Conservation (phyloP, 768 basidiomycete genomes). For the Chalciporus piperatus region DNA sequence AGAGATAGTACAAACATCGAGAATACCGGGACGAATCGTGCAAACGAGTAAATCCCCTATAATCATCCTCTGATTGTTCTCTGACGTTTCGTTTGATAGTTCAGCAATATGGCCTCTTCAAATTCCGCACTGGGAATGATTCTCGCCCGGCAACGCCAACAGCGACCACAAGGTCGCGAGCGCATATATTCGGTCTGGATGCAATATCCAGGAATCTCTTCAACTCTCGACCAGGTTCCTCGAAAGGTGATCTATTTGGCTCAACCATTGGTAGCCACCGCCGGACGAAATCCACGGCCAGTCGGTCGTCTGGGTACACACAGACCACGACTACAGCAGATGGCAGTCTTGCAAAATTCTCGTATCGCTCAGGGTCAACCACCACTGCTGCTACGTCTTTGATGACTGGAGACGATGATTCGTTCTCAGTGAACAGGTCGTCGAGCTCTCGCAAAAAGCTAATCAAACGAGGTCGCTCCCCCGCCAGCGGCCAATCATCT, state of each 20-base stretch:
- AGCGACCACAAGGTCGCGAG: constrained; percentile 63
- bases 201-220: constrained; percentile 89
- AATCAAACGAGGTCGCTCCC: constrained; percentile 48
- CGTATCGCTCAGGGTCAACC: constrained; percentile 68
- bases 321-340: constrained; percentile 66
- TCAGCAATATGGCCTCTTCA: constrained; percentile 86
- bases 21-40: constrained; percentile 72
- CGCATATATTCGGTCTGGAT: constrained; percentile 87
- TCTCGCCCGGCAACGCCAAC: constrained; percentile 88
- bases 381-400: constrained; percentile 61
- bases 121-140: constrained; percentile 74
- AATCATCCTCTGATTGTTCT: neutral
- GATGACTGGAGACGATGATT: constrained; percentile 61
- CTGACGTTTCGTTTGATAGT: constrained; percentile 42
- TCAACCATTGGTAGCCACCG: constrained; percentile 67
- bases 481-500: constrained; percentile 34
- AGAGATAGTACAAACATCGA: constrained; percentile 75
- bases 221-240: constrained; percentile 61
- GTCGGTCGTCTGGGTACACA: constrained; percentile 72
- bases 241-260: constrained; percentile 74
- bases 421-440: constrained; percentile 41
- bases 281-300: constrained; percentile 59
- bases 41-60: constrained; percentile 68
- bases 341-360: constrained; percentile 68
- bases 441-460: constrained; percentile 47